phyloP scores from a whole-genome alignment of 2,329 filamentous ascomycete species.

The Colletotrichum liaoningense region DNA sequence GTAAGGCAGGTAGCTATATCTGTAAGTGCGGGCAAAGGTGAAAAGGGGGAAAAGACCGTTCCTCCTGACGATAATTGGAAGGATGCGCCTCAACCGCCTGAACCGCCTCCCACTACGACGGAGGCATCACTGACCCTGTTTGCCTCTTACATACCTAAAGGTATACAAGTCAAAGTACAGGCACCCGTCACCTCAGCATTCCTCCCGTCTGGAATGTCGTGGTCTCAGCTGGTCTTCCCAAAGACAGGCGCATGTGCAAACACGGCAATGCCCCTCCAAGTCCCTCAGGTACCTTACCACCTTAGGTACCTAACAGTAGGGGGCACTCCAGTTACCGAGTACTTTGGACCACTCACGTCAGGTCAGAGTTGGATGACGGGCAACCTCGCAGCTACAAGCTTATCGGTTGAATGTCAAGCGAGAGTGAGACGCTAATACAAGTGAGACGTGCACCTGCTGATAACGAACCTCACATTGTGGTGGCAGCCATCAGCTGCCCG shows the following conservation, averaged over 20 bases:
- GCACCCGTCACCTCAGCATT: background rate
- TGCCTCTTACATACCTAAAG: background rate
- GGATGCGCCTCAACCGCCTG: background rate
- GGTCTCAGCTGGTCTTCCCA: slow-evolving; percentile 27
- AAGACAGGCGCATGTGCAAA: background rate
- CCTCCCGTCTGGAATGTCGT: slow-evolving; percentile 15
- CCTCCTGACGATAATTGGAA: background rate
- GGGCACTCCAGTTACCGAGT: background rate
- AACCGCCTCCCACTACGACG: background rate
- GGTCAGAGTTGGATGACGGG: background rate
- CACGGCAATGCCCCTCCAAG: background rate
- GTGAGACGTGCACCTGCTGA: slow-evolving; percentile 1
- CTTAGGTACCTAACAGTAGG: too few relatives aligned
- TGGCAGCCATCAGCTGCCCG: background rate
- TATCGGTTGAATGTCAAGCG: background rate
- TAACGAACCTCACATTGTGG: background rate
- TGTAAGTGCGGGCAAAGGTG: background rate
- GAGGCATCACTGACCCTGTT: background rate
- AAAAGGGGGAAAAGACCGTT: background rate
- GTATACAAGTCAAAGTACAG: background rate
- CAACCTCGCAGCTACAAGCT: background rate
- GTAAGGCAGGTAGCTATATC: too few relatives aligned
- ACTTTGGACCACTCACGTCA: background rate
- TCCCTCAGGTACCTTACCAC: too few relatives aligned
- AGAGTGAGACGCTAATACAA: background rate